Evolutionary conservation across 192 early-diverging fungal species (phyloP).

Genomic region (Mortierella alpina): DNA sequence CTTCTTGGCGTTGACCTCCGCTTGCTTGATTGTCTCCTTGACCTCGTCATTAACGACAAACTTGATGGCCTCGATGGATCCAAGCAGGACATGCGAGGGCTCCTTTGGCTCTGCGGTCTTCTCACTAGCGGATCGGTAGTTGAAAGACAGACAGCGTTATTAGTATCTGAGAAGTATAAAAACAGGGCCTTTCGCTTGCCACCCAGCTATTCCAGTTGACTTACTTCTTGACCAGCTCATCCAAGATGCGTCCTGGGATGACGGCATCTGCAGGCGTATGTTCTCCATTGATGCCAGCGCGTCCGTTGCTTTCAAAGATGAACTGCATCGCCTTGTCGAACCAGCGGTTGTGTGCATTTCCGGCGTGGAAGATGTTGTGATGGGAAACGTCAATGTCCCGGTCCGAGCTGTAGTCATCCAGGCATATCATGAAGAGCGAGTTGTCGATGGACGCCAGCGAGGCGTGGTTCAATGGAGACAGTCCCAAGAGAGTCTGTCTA

Average conservation of each 20-base stretch:
- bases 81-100: slow-evolving; percentile 45
- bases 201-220: neutral
- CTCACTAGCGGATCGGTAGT: slow-evolving; percentile 36
- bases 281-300: slow-evolving; percentile 94
- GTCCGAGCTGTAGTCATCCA: slow-evolving; percentile 81
- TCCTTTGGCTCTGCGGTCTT: slow-evolving; percentile 63
- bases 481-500: slow-evolving; percentile 39
- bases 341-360: slow-evolving; percentile 89
- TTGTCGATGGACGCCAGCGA: slow-evolving; percentile 73
- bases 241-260: slow-evolving; percentile 83
- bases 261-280: slow-evolving; percentile 95
- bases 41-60: slow-evolving; percentile 76
- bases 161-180: neutral
- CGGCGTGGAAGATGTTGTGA: slow-evolving; percentile 81
- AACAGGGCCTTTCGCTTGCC: neutral
- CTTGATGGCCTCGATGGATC: slow-evolving; percentile 70
- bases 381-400: slow-evolving; percentile 73
- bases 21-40: slow-evolving; percentile 67
- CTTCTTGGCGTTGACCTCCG: slow-evolving; percentile 68
- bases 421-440: slow-evolving; percentile 87
- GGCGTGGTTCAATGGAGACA: slow-evolving; percentile 56
- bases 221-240: slow-evolving; percentile 76
- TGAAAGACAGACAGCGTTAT: neutral
- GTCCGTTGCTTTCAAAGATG: slow-evolving; percentile 85
- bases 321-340: slow-evolving; percentile 96